These are phyloP conservation scores for Annulohypoxylon maeteangense DNA, from an alignment of 495 filamentous ascomycete genomes.

Conservation along the genomic window DNA sequence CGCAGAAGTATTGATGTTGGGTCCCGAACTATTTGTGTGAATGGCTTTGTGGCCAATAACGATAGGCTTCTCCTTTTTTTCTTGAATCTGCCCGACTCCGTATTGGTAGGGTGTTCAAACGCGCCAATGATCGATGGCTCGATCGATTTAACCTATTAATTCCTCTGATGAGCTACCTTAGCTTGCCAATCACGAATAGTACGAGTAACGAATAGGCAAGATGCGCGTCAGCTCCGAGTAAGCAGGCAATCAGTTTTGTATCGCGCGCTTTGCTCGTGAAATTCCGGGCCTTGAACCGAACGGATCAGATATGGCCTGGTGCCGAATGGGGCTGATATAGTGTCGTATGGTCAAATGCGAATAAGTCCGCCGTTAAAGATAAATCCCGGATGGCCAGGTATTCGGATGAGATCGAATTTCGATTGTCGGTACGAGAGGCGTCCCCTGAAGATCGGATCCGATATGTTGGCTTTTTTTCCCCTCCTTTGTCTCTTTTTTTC, in stretches of 20 bases:
- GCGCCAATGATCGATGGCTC: constrained; percentile 41
- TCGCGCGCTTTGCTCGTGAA: constrained; percentile 15
- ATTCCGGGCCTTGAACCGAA: constrained; percentile 37
- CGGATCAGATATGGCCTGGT: constrained; percentile 25
- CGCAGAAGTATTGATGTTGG: constrained; percentile 43
- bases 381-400: constrained; percentile 17
- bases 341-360: constrained; percentile 7
- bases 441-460: constrained; percentile 39
- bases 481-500: constrained; percentile 28
- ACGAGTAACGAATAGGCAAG: constrained; percentile 34
- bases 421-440: constrained; percentile 37
- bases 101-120: constrained; percentile 39
- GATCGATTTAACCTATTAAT: constrained; percentile 45
- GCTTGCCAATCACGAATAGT: constrained; percentile 42
- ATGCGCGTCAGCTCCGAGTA: constrained; percentile 39
- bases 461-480: constrained; percentile 15
- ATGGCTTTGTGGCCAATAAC: constrained; percentile 33
- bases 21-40: constrained; percentile 43
- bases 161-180: constrained; percentile 36
- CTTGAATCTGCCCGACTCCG: constrained; percentile 43
- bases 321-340: constrained; percentile 19
- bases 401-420: constrained; percentile 37
- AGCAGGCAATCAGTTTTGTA: constrained; percentile 32
- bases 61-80: constrained; percentile 25
- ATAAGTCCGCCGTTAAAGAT: constrained; percentile 18